Percentiles rank a stretch among this genome's conserved stretches.
These are phyloP conservation scores for Raffaelea albimanens DNA, from an alignment of 2,329 filamentous ascomycete species.

Conservation along the genomic window DNA sequence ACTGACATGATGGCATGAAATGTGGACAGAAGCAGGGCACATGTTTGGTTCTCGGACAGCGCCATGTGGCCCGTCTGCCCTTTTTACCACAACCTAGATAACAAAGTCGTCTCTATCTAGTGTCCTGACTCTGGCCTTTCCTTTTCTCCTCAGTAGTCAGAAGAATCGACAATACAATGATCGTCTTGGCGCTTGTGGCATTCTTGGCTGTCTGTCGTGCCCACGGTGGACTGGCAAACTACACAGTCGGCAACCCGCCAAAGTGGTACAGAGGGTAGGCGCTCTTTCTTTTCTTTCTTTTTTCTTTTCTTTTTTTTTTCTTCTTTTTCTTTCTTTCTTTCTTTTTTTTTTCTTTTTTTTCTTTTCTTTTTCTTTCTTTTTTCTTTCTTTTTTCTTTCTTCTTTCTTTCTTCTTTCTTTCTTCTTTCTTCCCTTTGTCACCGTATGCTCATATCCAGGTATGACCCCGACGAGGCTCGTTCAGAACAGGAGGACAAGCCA, in stretches of 20 bases:
- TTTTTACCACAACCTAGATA: no score
- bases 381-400: neutral
- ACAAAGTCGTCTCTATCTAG: no score
- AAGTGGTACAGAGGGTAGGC: conserved; percentile 31
- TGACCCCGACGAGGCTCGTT: conserved; percentile 20
- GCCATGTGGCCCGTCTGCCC: no score
- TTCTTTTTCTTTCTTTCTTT: neutral
- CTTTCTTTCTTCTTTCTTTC: neutral
- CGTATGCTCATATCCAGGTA: conserved; percentile 17
- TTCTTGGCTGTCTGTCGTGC: conserved; percentile 8
- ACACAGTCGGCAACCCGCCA: conserved; percentile 26
- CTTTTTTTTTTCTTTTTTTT: neutral
- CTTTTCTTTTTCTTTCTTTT: neutral
- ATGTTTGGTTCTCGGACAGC: no score
- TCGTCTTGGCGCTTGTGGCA: no score
- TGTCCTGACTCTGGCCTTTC: no score
- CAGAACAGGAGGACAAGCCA: conserved; percentile 23
- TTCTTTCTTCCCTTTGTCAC: neutral
- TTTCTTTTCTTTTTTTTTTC: neutral
- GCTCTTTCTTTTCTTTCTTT: neutral
- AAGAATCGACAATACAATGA: no score
- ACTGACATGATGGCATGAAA: no score
- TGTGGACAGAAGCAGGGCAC: no score
- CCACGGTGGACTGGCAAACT: conserved; percentile 29
- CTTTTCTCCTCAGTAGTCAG: no score